Base-by-base conservation (phyloP, 1,284 basidiomycete genomes). In the Ustilago curta region DNA sequence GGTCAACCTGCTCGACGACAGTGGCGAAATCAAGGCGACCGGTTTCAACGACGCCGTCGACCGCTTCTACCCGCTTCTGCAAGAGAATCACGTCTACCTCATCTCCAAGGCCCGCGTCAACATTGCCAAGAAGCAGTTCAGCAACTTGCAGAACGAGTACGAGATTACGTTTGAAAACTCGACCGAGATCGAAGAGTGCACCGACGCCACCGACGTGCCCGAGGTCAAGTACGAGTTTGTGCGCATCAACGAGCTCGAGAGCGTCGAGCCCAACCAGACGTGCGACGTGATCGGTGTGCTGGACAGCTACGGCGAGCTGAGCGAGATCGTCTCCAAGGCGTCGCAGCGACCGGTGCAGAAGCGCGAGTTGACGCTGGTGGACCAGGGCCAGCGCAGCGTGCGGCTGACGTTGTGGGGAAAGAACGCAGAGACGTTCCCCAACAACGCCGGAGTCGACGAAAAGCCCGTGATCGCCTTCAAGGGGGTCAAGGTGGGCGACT, bases 111-210 rank as follows among this genome's bases (percentile, higher is more conserved):
- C 93, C 8, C 90, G 93, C 59, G 92, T 99, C 82, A 93, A 93
- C 83, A 90, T 98, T 32, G 95, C 96, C 48, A 99, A 98, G 88
- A 98, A 96, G 87, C 96, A 97, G 86, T 99, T 97, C 86, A 93
- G 90, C 55, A 94, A 92, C 82, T 86, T 97, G 51, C 87, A 89
- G 76, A 97, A 97, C 84, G 95, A 99, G 83, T 99, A 99, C 83
- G 96, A 99, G 85, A 90, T 99, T 70, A 89, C 88, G 51, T 89
- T 99, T n/a, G 94, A 95, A 75, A 90, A 89, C 64, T 68, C 74
- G 65, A 79, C 81, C 54, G 81, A 83, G 61, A 80, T 84, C 59
- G 80, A 82, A 29, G 78, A 82, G 65, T 84, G 83, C 68, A 70
- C 64, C 37, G 83, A 83, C 43, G 75, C 77, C 27, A 55, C 70